Evolutionary conservation across 306 rosid genomes (phyloP).

Genomic region (Benincasa hispida): DNA sequence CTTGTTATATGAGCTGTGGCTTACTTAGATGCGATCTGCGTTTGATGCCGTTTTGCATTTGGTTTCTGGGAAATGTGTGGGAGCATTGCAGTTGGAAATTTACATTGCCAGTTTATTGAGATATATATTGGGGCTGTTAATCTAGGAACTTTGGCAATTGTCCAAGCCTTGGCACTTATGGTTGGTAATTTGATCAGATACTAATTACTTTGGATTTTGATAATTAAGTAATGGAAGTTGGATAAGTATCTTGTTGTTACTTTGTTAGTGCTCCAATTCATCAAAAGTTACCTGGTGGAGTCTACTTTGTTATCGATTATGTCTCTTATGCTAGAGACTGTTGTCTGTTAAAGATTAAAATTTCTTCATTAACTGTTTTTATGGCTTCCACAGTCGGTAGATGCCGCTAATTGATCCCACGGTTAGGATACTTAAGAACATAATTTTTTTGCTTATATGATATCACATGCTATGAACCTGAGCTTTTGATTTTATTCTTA

Average conservation of each 20-base stretch:
- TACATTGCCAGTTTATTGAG: background rate
- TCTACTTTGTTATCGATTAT: background rate
- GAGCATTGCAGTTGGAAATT: slow-evolving; percentile 3
- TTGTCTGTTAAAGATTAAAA: background rate
- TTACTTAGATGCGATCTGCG: slow-evolving; percentile 11
- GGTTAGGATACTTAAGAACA: background rate
- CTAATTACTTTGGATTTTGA: background rate
- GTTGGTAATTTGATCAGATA: background rate
- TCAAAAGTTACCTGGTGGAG: background rate
- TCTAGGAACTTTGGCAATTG: background rate
- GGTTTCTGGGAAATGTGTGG: slow-evolving; percentile 18
- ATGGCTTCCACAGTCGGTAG: background rate
- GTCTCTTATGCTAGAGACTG: background rate
- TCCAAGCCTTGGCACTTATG: background rate
- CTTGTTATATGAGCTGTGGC: slow-evolving; percentile 7
- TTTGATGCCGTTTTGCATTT: slow-evolving; percentile 6
- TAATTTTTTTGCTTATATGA: background rate
- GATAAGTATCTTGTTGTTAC: background rate
- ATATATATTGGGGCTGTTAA: background rate
- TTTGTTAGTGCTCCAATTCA: background rate
- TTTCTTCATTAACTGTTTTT: background rate
- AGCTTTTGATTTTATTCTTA: background rate
- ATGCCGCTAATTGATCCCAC: background rate
- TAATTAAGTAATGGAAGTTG: background rate
- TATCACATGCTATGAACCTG: background rate